Evolutionary conservation across 2,329 filamentous ascomycete species (phyloP).

Genomic region (Monosporascus sp.): DNA sequence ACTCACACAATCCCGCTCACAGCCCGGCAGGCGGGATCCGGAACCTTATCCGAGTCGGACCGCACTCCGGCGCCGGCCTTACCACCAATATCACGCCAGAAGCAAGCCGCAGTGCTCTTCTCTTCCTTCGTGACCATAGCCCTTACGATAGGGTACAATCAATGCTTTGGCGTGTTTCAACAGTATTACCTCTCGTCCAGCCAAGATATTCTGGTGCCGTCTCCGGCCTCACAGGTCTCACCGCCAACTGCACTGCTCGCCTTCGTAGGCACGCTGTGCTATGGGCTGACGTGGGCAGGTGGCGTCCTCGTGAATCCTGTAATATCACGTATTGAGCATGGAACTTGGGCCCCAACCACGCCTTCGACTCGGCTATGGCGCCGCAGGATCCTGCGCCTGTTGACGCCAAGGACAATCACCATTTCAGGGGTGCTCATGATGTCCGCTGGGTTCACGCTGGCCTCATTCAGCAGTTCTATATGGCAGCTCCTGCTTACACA

Average conservation of each 20-base stretch:
- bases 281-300: constrained; percentile 44
- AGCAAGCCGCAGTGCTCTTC: constrained; percentile 36
- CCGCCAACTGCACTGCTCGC: constrained; percentile 37
- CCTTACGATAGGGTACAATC: constrained; percentile 44
- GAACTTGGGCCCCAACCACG: constrained; percentile 16
- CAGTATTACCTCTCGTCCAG: constrained; percentile 38
- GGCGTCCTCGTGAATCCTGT: constrained; percentile 42
- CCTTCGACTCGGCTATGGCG: constrained; percentile 15
- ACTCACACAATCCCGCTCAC: constrained; percentile 9
- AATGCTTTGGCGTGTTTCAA: constrained; percentile 44
- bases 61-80: constrained; percentile 13
- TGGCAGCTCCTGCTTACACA: constrained; percentile 39
- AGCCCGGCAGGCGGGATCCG: background rate
- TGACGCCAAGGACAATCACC: constrained; percentile 32
- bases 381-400: constrained; percentile 15
- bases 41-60: constrained; percentile 1
- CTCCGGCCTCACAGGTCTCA: constrained; percentile 22
- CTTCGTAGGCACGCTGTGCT: constrained; percentile 43
- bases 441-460: constrained; percentile 36
- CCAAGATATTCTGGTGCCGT: constrained; percentile 32
- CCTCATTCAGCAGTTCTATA: constrained; percentile 28
- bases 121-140: constrained; percentile 39
- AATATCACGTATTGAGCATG: constrained; percentile 35
- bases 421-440: constrained; percentile 35
- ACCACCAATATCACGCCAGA: constrained; percentile 31